Base-by-base conservation (phyloP, 2,329 filamentous ascomycete species). In the Aurifilum marmelostoma region DNA sequence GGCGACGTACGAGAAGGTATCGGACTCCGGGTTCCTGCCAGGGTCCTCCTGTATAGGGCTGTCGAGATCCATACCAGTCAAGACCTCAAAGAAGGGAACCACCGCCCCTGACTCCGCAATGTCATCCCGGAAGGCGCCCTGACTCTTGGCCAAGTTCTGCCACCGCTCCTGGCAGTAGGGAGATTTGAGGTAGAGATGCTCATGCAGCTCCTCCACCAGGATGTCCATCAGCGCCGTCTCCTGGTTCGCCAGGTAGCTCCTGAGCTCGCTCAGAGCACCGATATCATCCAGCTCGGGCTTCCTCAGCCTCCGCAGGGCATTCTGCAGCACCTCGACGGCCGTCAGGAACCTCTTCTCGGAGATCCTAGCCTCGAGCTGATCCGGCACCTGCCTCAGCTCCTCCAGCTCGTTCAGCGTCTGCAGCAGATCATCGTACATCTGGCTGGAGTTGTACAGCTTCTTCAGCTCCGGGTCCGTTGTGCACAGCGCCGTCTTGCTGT, bases 91-190 rank as follows among this genome's bases (percentile, higher is more conserved):
- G 66, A 92, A 90, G 0, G 88, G 86, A 2, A 80, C 77, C 41
- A 86, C 79, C 12, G 80, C 75, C 14, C 79, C 80, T 18, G 81
- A 77, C 18, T 85, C 82, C n/a, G 80, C 77, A 69, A 83, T 84
- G 50, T 78, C 81, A 64, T 87, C 84, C 58, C 81, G 82, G 71
- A 81, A 82, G 1, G 70, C 64, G 8, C 87, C 84, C 72, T 92
- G 90, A 50, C 86, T 87, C 74, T 91, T 91, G 50, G 90, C 86
- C 70, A 97, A 88, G 69, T 87, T 88, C 79, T 97, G 97, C 96
- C 96, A 99, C 73, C 96, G 87, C 77, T 97, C 93, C 77, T 97
- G 94, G 77, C 95, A 98, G 77, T 99, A 99, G 0, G 95, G 96
- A 3, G 95, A 98, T 78, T 98, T 98, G 52, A 99, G 88, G 77